Percentiles rank a stretch among this genome's conserved stretches.
Conservation (phyloP, 108 stramenopile genomes). For the Aurantiochytrium sp. region DNA sequence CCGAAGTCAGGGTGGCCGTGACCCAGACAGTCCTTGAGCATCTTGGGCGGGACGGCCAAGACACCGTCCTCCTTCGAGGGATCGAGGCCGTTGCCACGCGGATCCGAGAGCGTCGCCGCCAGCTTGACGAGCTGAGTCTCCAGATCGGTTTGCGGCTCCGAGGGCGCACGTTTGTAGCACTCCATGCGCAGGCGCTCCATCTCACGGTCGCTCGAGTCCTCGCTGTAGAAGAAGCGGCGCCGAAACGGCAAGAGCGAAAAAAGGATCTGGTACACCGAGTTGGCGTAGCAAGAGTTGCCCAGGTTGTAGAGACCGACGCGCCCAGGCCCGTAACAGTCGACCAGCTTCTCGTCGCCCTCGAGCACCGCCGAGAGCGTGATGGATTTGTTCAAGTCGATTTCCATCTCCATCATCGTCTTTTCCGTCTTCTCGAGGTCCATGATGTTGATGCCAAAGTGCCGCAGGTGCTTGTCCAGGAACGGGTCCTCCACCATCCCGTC, state of each 20-base stretch:
- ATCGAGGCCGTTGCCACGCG: background rate
- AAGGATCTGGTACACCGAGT: constrained; percentile 79
- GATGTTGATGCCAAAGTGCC: constrained; percentile 78
- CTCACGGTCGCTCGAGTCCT: background rate
- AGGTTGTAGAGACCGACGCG: constrained; percentile 88
- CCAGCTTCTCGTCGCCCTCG: constrained; percentile 77
- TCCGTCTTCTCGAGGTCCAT: constrained; percentile 78
- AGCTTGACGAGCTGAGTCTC: constrained; percentile 40
- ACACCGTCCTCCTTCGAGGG: background rate
- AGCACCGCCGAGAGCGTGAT: constrained; percentile 89
- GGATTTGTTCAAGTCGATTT: constrained; percentile 89
- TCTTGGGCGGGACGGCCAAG: constrained; percentile 73
- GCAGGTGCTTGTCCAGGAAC: constrained; percentile 81
- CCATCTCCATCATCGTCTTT: constrained; percentile 90
- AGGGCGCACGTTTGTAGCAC: background rate
- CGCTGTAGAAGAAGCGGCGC: constrained; percentile 53
- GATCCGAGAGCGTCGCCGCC: constrained; percentile 13
- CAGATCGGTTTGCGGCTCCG: constrained; percentile 34
- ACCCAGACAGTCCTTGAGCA: constrained; percentile 90
- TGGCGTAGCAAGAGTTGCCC: constrained; percentile 96
- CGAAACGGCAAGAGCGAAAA: constrained; percentile 72
- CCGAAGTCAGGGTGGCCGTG: constrained; percentile 86
- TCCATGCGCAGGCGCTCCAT: background rate
- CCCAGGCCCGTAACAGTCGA: constrained; percentile 77
- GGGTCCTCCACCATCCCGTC: constrained; percentile 93